Conservation (phyloP, 305 asterid species). For the Fraxinus ornus region DNA sequence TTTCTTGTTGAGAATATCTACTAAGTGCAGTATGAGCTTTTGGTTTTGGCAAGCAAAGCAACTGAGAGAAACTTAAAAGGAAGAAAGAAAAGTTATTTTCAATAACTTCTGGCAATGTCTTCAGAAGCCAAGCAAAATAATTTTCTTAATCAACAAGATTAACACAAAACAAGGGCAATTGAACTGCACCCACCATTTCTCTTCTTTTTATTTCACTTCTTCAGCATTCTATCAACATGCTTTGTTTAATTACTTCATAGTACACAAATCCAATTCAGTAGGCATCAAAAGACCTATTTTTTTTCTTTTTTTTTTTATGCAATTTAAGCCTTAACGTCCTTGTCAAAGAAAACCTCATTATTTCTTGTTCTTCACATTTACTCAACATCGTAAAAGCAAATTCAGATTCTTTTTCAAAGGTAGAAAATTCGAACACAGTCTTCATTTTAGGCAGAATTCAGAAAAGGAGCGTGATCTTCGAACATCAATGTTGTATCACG, state of each 20-base stretch:
- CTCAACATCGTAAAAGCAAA: not conserved
- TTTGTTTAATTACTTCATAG: conserved; percentile 6
- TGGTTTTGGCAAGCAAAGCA: not conserved
- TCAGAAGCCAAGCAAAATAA: not conserved
- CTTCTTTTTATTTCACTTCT: not conserved
- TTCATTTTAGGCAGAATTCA: not conserved
- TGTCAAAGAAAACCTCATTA: not conserved
- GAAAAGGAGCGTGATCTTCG: not conserved
- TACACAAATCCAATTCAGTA: conserved; percentile 6
- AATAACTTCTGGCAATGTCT: not conserved
- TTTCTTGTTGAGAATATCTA: not conserved
- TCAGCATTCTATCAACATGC: not conserved
- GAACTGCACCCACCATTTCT: not conserved
- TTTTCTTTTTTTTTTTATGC: not conserved
- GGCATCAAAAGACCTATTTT: conserved; percentile 4
- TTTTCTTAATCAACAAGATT: not conserved
- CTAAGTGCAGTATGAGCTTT: not conserved
- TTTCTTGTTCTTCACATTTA: not conserved
- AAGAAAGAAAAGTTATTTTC: not conserved
- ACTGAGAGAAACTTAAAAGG: not conserved
- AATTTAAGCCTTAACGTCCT: not conserved
- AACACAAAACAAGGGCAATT: not conserved
- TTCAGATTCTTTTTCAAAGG: not conserved
- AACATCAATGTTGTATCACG: not conserved
- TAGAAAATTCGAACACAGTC: not conserved